Percentiles rank a stretch among this genome's conserved stretches.
Evolutionary conservation across 2,329 filamentous ascomycete species (phyloP).

Genomic region (Nothopassalora personata): DNA sequence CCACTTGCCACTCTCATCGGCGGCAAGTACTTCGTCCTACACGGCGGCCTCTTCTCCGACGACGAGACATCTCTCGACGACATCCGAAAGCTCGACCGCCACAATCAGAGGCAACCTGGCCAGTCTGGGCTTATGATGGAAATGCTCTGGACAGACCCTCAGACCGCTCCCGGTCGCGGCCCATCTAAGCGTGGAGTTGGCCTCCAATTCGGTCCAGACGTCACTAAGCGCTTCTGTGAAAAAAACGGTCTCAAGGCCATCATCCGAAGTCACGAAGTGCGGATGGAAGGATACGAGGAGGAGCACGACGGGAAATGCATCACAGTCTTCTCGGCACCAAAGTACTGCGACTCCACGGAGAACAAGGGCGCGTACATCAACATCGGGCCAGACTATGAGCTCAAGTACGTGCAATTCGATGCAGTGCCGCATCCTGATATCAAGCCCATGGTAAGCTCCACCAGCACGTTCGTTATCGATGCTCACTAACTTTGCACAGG

Average conservation of each 20-base stretch:
- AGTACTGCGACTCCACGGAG: constrained; percentile 95
- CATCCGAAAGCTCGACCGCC: constrained; percentile 85
- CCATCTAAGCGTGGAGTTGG: constrained; percentile 96
- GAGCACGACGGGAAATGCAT: constrained; percentile 95
- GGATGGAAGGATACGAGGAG: constrained; percentile 98
- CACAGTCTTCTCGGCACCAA: constrained; percentile 96
- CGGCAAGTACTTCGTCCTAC: constrained; percentile 83
- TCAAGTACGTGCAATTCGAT: constrained; percentile 88
- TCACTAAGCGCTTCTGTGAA: constrained; percentile 95
- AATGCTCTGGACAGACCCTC: constrained; percentile 99
- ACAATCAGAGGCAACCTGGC: constrained; percentile 86
- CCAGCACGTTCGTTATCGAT: background rate
- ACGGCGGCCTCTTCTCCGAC: constrained; percentile 92
- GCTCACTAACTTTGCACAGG: constrained; percentile 44
- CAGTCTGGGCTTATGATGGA: constrained; percentile 99
- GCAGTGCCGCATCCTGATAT: constrained; percentile 95
- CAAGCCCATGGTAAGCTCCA: constrained; percentile 67
- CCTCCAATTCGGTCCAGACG: constrained; percentile 91
- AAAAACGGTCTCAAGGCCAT: constrained; percentile 91
- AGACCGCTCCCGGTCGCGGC: constrained; percentile 75
- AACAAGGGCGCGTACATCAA: constrained; percentile 99
- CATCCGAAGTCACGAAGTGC: constrained; percentile 94
- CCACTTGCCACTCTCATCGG: constrained; percentile 89
- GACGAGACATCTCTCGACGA: constrained; percentile 89
- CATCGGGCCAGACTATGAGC: constrained; percentile 83